phyloP scores from a whole-genome alignment of 1,284 basidiomycete species.

The Puccinia polysora region DNA sequence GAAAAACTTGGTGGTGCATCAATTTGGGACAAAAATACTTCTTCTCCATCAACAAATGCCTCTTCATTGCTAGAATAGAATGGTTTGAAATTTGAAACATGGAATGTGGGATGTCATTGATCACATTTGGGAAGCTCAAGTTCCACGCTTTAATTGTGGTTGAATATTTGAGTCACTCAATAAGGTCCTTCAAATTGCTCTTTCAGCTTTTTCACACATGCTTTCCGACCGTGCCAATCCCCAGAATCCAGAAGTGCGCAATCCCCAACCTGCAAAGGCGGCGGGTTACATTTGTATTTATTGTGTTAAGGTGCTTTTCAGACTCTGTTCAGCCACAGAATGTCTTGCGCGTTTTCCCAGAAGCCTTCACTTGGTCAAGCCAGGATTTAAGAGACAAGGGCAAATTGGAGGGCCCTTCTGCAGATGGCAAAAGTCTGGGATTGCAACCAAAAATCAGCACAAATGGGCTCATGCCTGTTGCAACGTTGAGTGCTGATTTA shows the following conservation, averaged over 20 bases:
- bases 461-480: slow-evolving; percentile 45
- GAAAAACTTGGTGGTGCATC: not conserved
- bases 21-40: not conserved
- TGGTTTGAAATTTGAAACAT: slow-evolving; percentile 19
- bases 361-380: not conserved
- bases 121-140: slow-evolving; percentile 3
- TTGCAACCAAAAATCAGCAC: slow-evolving; percentile 41
- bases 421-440: not conserved
- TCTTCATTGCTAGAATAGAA: too few relatives aligned
- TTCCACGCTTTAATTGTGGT: slow-evolving; percentile 8
- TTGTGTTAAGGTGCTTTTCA: too few relatives aligned
- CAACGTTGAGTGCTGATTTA: slow-evolving; percentile 44
- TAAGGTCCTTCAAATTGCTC: slow-evolving; percentile 9
- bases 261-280: not conserved
- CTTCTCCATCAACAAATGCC: too few relatives aligned
- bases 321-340: too few relatives aligned
- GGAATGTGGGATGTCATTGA: slow-evolving; percentile 9
- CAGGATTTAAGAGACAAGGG: not conserved
- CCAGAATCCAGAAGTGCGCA: not conserved
- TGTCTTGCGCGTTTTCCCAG: slow-evolving; percentile 1
- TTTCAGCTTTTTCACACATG: slow-evolving; percentile 2
- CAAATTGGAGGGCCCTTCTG: not conserved
- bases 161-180: not conserved
- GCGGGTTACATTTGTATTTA: too few relatives aligned
- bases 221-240: not conserved